These are phyloP conservation scores for Pestalotiopsis sp. DNA, from an alignment of 2,329 filamentous ascomycete species.

Conservation along the genomic window DNA sequence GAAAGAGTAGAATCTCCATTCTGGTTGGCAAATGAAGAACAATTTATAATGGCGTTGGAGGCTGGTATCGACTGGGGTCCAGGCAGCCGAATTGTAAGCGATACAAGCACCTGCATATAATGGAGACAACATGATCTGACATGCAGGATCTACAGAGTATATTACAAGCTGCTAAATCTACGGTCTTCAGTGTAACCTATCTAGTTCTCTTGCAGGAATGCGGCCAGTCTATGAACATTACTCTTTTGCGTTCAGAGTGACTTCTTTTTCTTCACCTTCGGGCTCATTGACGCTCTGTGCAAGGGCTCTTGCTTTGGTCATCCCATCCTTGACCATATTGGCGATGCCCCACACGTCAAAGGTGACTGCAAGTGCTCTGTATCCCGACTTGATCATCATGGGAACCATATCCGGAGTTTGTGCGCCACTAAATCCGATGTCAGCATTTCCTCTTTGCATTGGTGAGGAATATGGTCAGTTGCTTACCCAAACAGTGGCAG, in stretches of 20 bases:
- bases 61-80: no score
- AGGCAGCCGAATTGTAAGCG: no score
- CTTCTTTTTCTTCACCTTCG: background rate
- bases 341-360: slow-evolving; percentile 20
- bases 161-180: no score
- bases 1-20: no score
- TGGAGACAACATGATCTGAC: no score
- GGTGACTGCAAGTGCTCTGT: slow-evolving; percentile 15
- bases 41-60: no score
- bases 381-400: slow-evolving; percentile 19
- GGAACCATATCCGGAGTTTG: slow-evolving; percentile 45
- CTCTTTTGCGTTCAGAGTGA: background rate
- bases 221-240: background rate
- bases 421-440: slow-evolving; percentile 53
- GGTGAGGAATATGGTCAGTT: background rate
- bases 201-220: background rate
- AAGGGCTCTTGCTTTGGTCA: slow-evolving; percentile 11
- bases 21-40: no score
- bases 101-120: no score
- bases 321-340: slow-evolving; percentile 9
- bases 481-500: slow-evolving; percentile 25
- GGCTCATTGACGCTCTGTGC: background rate
- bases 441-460: slow-evolving; percentile 25
- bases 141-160: no score
- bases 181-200: background rate